phyloP scores from a whole-genome alignment of 2,329 filamentous ascomycete genomes.

The Hymenoscyphus fructigenus region DNA sequence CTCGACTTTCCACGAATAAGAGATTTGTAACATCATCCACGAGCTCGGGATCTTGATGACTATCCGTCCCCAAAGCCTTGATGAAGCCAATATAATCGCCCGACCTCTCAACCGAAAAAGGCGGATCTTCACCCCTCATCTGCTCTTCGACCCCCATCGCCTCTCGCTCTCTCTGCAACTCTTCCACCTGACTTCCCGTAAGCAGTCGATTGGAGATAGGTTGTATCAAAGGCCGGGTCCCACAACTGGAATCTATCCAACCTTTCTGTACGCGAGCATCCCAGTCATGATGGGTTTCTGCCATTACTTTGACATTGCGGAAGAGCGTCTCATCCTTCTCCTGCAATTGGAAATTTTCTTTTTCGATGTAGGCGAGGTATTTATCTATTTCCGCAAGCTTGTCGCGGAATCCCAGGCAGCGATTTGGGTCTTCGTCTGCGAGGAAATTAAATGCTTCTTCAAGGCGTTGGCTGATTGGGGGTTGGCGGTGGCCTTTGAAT shows the following conservation, averaged over 20 bases:
- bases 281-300: constrained; percentile 29
- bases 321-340: constrained; percentile 14
- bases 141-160: constrained; percentile 18
- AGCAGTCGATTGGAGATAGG: constrained; percentile 27
- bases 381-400: constrained; percentile 37
- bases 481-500: constrained; percentile 35
- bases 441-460: constrained; percentile 46
- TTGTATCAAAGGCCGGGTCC: constrained; percentile 11
- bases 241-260: constrained; percentile 9
- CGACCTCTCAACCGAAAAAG: constrained; percentile 26
- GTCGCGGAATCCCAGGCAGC: constrained; percentile 42
- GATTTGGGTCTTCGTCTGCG: constrained; percentile 47
- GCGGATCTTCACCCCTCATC: constrained; percentile 26
- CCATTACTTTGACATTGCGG: constrained; percentile 27
- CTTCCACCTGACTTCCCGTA: constrained; percentile 9
- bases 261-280: constrained; percentile 11
- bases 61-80: constrained; percentile 20
- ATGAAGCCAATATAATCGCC: constrained; percentile 26
- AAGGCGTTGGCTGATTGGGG: constrained; percentile 37
- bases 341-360: constrained; percentile 10
- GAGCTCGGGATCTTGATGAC: constrained; percentile 18
- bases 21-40: constrained; percentile 26
- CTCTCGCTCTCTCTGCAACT: constrained; percentile 16
- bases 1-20: constrained; percentile 24
- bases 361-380: constrained; percentile 26